These are phyloP conservation scores for Phytophthora agathidicida DNA, from an alignment of 352 stramenopile genomes.

Conservation along the genomic window DNA sequence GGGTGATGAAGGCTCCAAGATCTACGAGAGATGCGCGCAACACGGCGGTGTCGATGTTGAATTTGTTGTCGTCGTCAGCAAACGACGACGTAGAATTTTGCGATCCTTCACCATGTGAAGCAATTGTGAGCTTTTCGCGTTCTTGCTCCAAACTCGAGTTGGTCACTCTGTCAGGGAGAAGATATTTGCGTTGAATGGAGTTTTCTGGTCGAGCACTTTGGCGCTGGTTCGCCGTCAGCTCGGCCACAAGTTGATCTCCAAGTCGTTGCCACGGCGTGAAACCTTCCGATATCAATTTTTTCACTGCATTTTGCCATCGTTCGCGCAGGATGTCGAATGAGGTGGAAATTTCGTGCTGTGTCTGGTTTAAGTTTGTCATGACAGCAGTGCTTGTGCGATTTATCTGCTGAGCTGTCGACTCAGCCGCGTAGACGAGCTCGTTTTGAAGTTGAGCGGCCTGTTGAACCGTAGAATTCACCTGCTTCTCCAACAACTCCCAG, in stretches of 20 bases:
- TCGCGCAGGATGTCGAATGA: slow-evolving; percentile 33
- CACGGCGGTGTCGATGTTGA: slow-evolving; percentile 42
- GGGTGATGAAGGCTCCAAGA: slow-evolving; percentile 27
- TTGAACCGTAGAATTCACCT: slow-evolving; percentile 34
- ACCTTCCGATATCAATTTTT: slow-evolving; percentile 20
- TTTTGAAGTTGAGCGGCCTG: slow-evolving; percentile 31
- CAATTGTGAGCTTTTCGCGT: slow-evolving; percentile 10
- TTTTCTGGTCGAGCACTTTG: slow-evolving; percentile 24
- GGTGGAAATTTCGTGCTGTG: slow-evolving; percentile 32
- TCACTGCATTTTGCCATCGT: slow-evolving; percentile 27
- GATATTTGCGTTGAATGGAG: slow-evolving; percentile 31
- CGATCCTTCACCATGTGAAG: slow-evolving; percentile 1
- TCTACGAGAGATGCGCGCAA: slow-evolving; percentile 38
- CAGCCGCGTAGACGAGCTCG: slow-evolving; percentile 32
- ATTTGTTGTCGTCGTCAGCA: slow-evolving; percentile 13
- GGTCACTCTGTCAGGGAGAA: slow-evolving; percentile 30
- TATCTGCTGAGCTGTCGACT: slow-evolving; percentile 33
- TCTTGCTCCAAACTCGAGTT: slow-evolving; percentile 36
- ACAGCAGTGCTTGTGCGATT: slow-evolving; percentile 29
- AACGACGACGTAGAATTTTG: slow-evolving; percentile 4
- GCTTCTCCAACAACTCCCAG: slow-evolving; percentile 34
- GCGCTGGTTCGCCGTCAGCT: slow-evolving; percentile 38
- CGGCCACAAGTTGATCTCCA: slow-evolving; percentile 32
- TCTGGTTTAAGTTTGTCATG: slow-evolving; percentile 30
- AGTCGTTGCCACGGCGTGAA: slow-evolving; percentile 40